Base-by-base conservation (phyloP, 2,329 filamentous ascomycete species). In the Diaporthe australafricana region DNA sequence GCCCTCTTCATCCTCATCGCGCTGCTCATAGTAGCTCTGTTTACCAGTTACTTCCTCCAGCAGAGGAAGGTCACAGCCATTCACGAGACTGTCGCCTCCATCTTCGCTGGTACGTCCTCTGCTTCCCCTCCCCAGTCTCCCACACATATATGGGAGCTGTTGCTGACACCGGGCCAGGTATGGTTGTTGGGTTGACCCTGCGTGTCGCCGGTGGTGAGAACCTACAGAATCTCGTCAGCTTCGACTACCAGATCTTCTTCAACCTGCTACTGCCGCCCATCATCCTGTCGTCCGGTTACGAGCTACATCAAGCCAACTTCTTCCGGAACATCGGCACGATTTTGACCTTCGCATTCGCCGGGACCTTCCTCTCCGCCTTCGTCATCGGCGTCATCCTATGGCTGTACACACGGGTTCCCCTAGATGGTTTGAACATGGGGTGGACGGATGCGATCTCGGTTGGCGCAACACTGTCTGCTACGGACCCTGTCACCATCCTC, bases 181-280 rank as follows among this genome's bases (percentile, higher is more conserved):
- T 98, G 96, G 92, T 95, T 72, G 94, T 99, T 73, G 96, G 96
- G 7, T 86, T 99, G 77, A 89, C 97, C 72, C 91, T 99, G 72
- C 90, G 96, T 79, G 85, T 98, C 74, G 94, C 91, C 53, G 92
- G 93, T 67, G 92, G 93, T 75, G 92, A 94, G 74, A 94, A 93
- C 74, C 95, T 99, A 77, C 92, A 95, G 81, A 93, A 94, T 80
- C 91, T 94, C 75, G 95, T 99, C 79, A 97, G 93, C 83, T 99
- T 99, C 87, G 93, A 98, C 85, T 98, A 98, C 81, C 95, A 98
- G 80, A 98, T 98, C 87, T 99, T 99, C 87, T 99, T 99, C 88
- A 99, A 99, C 83, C 90, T 99, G 56, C 90, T 99, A 16, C 93
- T 99, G n/a, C 96, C 96, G 47, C 96, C 96, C 70, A 99, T 99